phyloP scores from a whole-genome alignment of 2,329 filamentous ascomycete species.

The Xylogone sp. region DNA sequence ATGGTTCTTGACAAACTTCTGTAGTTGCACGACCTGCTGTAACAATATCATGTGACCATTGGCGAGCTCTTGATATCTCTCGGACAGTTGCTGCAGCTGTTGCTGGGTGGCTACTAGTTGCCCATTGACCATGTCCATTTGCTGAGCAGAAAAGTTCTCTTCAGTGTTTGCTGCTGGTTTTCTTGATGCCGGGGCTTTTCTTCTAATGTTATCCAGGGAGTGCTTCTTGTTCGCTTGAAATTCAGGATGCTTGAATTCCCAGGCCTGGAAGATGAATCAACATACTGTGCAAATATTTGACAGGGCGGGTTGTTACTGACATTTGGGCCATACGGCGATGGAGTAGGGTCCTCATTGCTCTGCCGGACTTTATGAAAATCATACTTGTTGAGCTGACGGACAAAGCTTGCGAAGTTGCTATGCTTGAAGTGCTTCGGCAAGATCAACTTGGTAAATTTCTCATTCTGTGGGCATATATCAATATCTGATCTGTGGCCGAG shows the following conservation, averaged over 20 bases:
- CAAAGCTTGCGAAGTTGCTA: conserved; percentile 96
- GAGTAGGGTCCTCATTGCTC: conserved; percentile 80
- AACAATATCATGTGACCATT: conserved; percentile 59
- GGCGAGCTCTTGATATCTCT: conserved; percentile 75
- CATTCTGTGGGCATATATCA: conserved; percentile 60
- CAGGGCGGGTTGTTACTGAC: conserved; percentile 41
- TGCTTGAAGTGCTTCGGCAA: conserved; percentile 99
- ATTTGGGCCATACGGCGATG: conserved; percentile 76
- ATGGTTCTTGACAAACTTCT: conserved; percentile 63
- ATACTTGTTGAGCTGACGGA: conserved; percentile 94
- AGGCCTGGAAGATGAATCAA: conserved; percentile 55
- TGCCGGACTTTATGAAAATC: conserved; percentile 97
- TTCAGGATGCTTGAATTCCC: conserved; percentile 97
- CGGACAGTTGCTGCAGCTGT: conserved; percentile 83
- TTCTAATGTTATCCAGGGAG: conserved; percentile 90
- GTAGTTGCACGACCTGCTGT: conserved; percentile 56
- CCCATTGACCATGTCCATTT: conserved; percentile 84
- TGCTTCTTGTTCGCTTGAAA: conserved; percentile 96
- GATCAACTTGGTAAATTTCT: conserved; percentile 96
- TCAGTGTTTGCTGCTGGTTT: conserved; percentile 62
- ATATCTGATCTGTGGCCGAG: background rate
- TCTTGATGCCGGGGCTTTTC: conserved; percentile 88
- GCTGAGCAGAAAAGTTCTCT: conserved; percentile 78
- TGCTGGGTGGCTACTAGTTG: conserved; percentile 88
- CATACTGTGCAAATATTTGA: background rate